Percentiles rank a stretch among this genome's conserved stretches.
These are phyloP conservation scores for Xylaria sp. DNA, from an alignment of 2,329 filamentous ascomycete genomes.

Conservation along the genomic window DNA sequence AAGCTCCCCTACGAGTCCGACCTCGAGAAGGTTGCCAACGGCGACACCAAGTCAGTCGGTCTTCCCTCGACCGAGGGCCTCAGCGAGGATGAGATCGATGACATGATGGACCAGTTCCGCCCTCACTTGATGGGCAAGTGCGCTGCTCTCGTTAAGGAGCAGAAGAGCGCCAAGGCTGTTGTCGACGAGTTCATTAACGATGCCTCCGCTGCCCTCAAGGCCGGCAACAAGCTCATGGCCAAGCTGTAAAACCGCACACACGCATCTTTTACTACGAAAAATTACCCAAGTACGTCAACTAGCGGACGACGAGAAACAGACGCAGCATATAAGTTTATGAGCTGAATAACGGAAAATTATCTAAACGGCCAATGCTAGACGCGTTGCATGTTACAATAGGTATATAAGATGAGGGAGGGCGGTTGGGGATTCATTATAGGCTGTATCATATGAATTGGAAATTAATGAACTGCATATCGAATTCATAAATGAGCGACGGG, in stretches of 20 bases:
- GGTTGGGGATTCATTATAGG: no score
- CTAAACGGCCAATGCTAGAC: neutral
- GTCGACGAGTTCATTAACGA: conserved; percentile 90
- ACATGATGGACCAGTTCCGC: conserved; percentile 70
- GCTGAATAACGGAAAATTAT: neutral
- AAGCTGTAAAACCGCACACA: conserved; percentile 54
- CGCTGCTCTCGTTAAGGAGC: conserved; percentile 87
- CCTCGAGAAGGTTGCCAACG: conserved; percentile 68
- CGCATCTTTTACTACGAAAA: neutral
- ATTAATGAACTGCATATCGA: no score
- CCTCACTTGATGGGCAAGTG: conserved; percentile 77
- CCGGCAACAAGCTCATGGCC: conserved; percentile 61
- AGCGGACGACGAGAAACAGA: neutral
- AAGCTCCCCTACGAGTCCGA: conserved; percentile 91
- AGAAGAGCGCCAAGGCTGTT: conserved; percentile 83
- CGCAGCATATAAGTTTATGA: neutral
- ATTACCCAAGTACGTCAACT: neutral
- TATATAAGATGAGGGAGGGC: neutral
- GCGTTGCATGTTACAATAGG: neutral
- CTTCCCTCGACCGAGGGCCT: conserved; percentile 51
- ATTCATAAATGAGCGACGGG: no score
- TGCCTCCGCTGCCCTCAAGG: conserved; percentile 65
- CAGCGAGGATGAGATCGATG: conserved; percentile 64
- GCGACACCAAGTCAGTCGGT: conserved; percentile 34
- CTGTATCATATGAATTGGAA: no score